phyloP scores from a whole-genome alignment of 2,329 filamentous ascomycete species.

The Xylaria polymorpha region DNA sequence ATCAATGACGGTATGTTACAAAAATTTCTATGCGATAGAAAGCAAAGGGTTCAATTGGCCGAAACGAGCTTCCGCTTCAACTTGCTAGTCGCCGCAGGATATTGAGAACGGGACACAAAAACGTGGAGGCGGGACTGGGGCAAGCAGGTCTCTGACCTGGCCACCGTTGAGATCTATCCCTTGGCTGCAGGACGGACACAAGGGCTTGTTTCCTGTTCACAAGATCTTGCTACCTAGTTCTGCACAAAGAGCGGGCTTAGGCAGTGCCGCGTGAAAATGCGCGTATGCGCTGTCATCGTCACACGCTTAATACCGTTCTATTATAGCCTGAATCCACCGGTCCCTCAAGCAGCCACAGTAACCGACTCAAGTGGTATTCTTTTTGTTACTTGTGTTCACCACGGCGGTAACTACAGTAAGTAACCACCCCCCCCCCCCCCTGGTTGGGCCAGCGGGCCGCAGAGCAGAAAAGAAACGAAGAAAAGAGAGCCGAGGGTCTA shows the following conservation, averaged over 20 bases:
- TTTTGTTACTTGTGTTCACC: slow-evolving; percentile 14
- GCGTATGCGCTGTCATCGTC: slow-evolving; percentile 50
- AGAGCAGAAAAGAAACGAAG: slow-evolving; percentile 22
- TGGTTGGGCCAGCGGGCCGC: slow-evolving; percentile 33
- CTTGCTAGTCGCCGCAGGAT: slow-evolving; percentile 31
- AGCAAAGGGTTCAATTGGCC: slow-evolving; percentile 21
- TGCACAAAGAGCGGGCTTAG: slow-evolving; percentile 24
- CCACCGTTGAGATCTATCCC: slow-evolving; percentile 35
- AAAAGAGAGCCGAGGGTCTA: slow-evolving; percentile 18
- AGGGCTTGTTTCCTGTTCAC: slow-evolving; percentile 17
- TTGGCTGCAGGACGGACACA: slow-evolving; percentile 35
- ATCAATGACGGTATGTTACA: slow-evolving; percentile 28
- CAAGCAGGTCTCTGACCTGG: slow-evolving; percentile 37
- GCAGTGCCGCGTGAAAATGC: slow-evolving; percentile 38
- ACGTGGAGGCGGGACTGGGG: slow-evolving; percentile 40
- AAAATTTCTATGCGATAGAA: slow-evolving; percentile 28
- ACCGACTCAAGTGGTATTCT: slow-evolving; percentile 22
- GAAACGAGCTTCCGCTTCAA: slow-evolving; percentile 24
- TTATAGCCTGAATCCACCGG: slow-evolving; percentile 43
- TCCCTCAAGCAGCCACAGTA: slow-evolving; percentile 35
- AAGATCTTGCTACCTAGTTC: slow-evolving; percentile 28
- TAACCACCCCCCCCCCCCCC: too few species aligned
- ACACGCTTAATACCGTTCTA: slow-evolving; percentile 48
- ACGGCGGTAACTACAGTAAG: slow-evolving; percentile 6
- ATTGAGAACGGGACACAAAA: slow-evolving; percentile 38